Evolutionary conservation across 2,329 filamentous ascomycete genomes (phyloP).

Genomic region (Neonectria hederae): DNA sequence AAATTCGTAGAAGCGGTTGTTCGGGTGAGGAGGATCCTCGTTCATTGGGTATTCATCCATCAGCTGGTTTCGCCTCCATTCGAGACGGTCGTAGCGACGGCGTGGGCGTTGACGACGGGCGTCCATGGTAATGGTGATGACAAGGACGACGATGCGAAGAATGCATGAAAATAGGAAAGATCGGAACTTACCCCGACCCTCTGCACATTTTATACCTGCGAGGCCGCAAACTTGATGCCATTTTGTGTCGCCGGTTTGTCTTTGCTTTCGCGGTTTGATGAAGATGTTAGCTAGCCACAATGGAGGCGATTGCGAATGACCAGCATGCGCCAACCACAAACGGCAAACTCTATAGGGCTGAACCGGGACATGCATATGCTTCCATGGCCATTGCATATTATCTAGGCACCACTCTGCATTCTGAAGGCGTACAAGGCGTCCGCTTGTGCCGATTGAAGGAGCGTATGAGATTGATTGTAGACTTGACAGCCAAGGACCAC

Average conservation of each 20-base stretch:
- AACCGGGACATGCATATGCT: background rate
- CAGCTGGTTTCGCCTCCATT: background rate
- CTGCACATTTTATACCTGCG: background rate
- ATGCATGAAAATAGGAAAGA: background rate
- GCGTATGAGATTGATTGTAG: background rate
- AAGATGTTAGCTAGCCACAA: background rate
- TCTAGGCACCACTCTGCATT: background rate
- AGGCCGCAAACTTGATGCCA: background rate
- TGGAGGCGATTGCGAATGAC: background rate
- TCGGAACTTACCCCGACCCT: background rate
- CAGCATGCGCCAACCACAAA: background rate
- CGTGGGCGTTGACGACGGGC: background rate
- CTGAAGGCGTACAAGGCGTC: background rate
- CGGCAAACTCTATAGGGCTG: background rate
- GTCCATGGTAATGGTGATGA: background rate
- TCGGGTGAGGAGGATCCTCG: background rate
- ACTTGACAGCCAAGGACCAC: background rate
- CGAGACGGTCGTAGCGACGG: background rate
- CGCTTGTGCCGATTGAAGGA: background rate
- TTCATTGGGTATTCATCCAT: background rate
- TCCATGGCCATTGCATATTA: background rate
- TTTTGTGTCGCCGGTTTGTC: background rate
- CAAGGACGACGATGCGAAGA: background rate
- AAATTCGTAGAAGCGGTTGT: background rate
- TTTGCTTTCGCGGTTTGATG: background rate